Evolutionary conservation across 2,329 filamentous ascomycete genomes (phyloP), one percentile per base, ranked within the genome.

Genomic region (Madurella fahalii): DNA sequence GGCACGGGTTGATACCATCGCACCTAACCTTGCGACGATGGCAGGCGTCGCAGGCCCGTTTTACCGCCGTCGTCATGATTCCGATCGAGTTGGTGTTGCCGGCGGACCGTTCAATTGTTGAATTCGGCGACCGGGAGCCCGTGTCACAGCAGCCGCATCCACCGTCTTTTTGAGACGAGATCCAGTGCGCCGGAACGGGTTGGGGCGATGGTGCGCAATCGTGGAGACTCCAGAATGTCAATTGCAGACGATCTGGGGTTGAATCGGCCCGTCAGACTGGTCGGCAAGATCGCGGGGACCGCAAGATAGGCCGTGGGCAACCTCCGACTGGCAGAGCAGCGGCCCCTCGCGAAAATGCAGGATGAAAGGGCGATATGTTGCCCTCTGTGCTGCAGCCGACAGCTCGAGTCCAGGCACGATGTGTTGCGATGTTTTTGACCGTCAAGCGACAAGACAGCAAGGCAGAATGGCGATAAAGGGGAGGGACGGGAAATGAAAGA

Each of bases 11-110:
- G 66, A 83, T 75, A 54, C 85, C 84, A 65, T 88, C 84, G 67
- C 86, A 89, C 69, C 87, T 88, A 67, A 89, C 85, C 70, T 89
- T 89, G 69, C 85, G 82, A 61, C 84, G 83, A 74, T 88, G 85
- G 68, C 85, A 89, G 64, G 84, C 85, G 69, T 89, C 85, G 73
- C 85, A 89, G 56, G 85, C 85, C 66, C 84, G 73, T 65, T 81
- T 81, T 47, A 81, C 77, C 59, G 78, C 77, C 61, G 77, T 76
- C 42, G 76, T 71, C 78, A 78, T 78, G 60, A 64, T 59, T 45
- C 50, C 39, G 30, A 31, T 8, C 54, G 55, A 51, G 51, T 48
- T 47, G 37, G 40, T 48, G 47, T 40, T 50, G 20, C 47, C 45
- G 39, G 32, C 41, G 41, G 47, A 40, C 20, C 40, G 42, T 48